Evolutionary conservation across 768 basidiomycete species (phyloP), one percentile per base, ranked within the genome.

Genomic region (Boletus vinaceobasis): DNA sequence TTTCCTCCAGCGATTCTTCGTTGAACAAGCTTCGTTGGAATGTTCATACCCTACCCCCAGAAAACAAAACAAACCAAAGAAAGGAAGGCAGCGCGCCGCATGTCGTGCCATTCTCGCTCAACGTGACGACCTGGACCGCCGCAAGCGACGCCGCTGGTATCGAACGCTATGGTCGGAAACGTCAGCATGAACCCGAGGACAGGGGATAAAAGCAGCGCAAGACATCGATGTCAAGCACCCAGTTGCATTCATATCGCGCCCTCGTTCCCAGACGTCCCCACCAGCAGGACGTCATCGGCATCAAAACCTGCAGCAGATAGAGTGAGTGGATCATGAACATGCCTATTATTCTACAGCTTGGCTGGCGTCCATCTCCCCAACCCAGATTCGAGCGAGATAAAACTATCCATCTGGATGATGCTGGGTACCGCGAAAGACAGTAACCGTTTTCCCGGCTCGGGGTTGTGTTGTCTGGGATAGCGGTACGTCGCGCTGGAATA

Each of bases 331-430:
- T 93, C 82, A 64, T 95, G 93, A 36, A 93, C 67, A 78, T 4
- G 23, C 4, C 6, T 87, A 83, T 60, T 70, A 79, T 73, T 96
- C 93, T 17, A 95, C 82, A 0, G 93, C 89, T 29, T 79, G 70
- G 61, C 87, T 84, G 43, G 87, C 71, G 62, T 94, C 85, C 72
- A 88, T 36, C 74, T 0, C 90, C 92, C 81, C 88, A 87, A 46
- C 78, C 68, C 17, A 88, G 69, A 63, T 89, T 87, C 14, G 93
- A 66, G 23, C 4, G 23, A 23, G 23, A 23, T 23, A 23, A 23
- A 95, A 82, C 0, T 85, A 78, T 9, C 90, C 90, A 60, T 93
- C 81, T 96, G 90, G 10, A 96, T 68, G 56, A 98, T 93, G 0
- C 84, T 83, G 0, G 96, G 88, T 4, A 77, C 69, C 0, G 80